Conservation (phyloP, 805 yeast genomes). For the Candida coleopterorum region DNA sequence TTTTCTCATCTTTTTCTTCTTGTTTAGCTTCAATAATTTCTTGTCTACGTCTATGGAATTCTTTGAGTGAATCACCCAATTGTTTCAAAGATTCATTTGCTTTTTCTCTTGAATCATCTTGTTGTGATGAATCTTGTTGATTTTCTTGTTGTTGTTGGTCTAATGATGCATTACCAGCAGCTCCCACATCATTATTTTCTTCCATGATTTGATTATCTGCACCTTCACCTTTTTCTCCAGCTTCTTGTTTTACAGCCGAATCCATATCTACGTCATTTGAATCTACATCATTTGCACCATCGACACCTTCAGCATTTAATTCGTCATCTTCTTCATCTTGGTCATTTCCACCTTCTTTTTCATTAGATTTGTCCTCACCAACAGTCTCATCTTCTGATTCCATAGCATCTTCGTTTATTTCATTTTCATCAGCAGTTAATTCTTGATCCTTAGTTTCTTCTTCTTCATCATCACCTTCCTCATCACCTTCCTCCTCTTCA, state of each 20-base stretch:
- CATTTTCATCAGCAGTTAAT: constrained; percentile 36
- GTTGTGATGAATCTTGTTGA: constrained; percentile 36
- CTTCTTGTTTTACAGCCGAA: constrained; percentile 54
- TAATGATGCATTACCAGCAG: constrained; percentile 49
- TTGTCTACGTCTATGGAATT: constrained; percentile 84
- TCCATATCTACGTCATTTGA: constrained; percentile 50
- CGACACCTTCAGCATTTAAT: constrained; percentile 48
- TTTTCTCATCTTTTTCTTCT: constrained; percentile 45
- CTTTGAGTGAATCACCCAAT: constrained; percentile 87
- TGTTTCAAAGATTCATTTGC: constrained; percentile 79
- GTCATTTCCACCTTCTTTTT: constrained; percentile 37
- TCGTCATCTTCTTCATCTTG: constrained; percentile 25
- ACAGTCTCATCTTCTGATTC: constrained; percentile 24
- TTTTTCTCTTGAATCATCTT: constrained; percentile 56
- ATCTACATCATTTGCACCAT: constrained; percentile 44
- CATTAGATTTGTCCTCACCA: constrained; percentile 26
- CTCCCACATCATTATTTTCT: constrained; percentile 65
- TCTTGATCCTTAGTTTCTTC: constrained; percentile 18
- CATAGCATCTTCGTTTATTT: constrained; percentile 25
- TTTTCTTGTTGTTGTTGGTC: constrained; percentile 40
- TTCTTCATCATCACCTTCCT: constrained; percentile 24
- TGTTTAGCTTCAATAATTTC: constrained; percentile 71
- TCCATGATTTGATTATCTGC: constrained; percentile 51
- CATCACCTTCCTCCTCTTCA: constrained; percentile 22
- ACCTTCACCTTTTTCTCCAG: constrained; percentile 61